phyloP scores from a whole-genome alignment of 345 rosid species.

The Pistacia vera region DNA sequence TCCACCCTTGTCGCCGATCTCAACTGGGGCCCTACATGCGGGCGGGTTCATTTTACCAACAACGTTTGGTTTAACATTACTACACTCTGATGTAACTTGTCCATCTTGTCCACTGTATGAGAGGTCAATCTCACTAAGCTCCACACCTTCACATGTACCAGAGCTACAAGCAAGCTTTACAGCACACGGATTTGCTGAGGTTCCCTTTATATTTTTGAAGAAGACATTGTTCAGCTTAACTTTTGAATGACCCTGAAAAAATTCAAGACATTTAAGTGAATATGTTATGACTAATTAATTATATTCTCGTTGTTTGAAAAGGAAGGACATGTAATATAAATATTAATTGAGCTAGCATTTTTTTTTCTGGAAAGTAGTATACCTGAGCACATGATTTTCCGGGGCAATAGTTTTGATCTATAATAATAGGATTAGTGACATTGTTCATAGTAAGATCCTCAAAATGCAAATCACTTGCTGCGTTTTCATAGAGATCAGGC shows the following conservation, averaged over 20 bases:
- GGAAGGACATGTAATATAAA: too few species aligned
- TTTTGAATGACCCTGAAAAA: conserved; percentile 21
- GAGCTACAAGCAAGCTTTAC: conserved; percentile 33
- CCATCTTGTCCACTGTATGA: conserved; percentile 15
- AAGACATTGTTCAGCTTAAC: conserved; percentile 22
- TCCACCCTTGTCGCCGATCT: too few species aligned
- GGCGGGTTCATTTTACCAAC: conserved; percentile 23
- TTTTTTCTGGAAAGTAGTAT: too few species aligned
- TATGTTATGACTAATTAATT: too few species aligned
- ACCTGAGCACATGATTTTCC: too few species aligned
- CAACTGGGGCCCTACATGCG: conserved; percentile 7
- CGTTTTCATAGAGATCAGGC: conserved; percentile 37
- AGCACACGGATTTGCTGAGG: conserved; percentile 11
- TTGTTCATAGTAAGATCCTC: conserved; percentile 33
- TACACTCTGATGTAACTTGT: conserved; percentile 17
- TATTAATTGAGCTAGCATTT: too few species aligned
- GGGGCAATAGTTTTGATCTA: conserved; percentile 49
- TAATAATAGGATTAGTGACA: conserved; percentile 35
- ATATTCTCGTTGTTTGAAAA: too few species aligned
- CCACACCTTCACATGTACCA: conserved; percentile 23
- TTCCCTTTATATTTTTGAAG: conserved; percentile 35
- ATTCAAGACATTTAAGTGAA: not conserved
- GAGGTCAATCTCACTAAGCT: conserved; percentile 31
- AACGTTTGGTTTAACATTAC: conserved; percentile 28
- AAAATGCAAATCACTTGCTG: conserved; percentile 35